These are phyloP conservation scores for Aspergillus flavus DNA, from an alignment of 2,329 filamentous ascomycete species.

Conservation along the genomic window DNA sequence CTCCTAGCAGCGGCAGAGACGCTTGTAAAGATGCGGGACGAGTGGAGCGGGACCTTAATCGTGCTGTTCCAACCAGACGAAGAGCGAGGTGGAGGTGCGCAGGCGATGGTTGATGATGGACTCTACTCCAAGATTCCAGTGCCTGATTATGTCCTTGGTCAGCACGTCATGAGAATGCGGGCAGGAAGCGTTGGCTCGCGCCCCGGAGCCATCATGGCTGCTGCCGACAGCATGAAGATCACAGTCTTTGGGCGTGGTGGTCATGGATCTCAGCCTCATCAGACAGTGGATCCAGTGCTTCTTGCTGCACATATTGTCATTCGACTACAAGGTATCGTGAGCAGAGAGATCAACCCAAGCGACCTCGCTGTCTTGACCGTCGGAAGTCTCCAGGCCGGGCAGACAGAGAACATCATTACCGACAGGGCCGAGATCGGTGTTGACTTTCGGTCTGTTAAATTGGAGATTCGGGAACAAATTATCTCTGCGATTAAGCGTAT, in stretches of 20 bases:
- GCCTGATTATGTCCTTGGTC: conserved; percentile 60
- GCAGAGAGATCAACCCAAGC: conserved; percentile 54
- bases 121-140: conserved; percentile 55
- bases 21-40: conserved; percentile 46
- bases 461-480: conserved; percentile 51
- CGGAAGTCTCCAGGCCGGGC: conserved; percentile 60
- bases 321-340: conserved; percentile 62
- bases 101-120: conserved; percentile 64
- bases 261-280: conserved; percentile 60
- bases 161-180: conserved; percentile 56
- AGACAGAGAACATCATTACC: conserved; percentile 63
- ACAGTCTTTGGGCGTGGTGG: conserved; percentile 62
- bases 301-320: conserved; percentile 60
- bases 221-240: conserved; percentile 51
- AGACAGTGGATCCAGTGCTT: conserved; percentile 60
- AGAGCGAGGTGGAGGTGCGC: conserved; percentile 64
- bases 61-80: conserved; percentile 70
- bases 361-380: conserved; percentile 63
- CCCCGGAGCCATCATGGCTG: conserved; percentile 46
- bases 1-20: conserved; percentile 57
- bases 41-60: conserved; percentile 66
- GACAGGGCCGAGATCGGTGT: conserved; percentile 58
- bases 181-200: conserved; percentile 45
- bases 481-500: conserved; percentile 55
- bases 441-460: conserved; percentile 54